Evolutionary conservation across 2,329 filamentous ascomycete species (phyloP), one percentile per base, ranked within the genome.

Genomic region (Xylaria sp.): DNA sequence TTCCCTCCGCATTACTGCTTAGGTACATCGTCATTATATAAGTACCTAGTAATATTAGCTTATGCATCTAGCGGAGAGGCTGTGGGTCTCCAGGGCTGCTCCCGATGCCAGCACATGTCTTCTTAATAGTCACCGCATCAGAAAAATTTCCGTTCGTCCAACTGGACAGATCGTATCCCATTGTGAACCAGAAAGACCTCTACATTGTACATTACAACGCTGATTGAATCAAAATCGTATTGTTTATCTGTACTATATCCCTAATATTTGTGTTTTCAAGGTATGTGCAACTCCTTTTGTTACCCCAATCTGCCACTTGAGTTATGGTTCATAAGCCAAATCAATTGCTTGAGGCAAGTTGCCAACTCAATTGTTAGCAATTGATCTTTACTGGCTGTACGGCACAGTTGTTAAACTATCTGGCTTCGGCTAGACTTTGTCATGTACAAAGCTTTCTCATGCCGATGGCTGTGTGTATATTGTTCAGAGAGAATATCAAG

Each of bases 141-240:
- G 32, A 63, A 70, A 71, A 71, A 67, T 48, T 65, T 67, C 45
- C 28, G 50, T 46, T 60, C 43, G 34, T 66, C 32, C n/a, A 61
- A 13, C 32, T 41, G 13, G 48, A 50, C 18, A 7, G 25, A 43
- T 41, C 32, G 39, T 41, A 62, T 62, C 36, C 32, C 56, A 50
- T 63, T 48, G 25, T 52, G 39, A 60, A 59, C 36, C 20, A 25
- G 53, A 55, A 15, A 56, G 48, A 15, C 34, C 66, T 18, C 53
- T 28, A 28, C 30, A 64, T 39, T 68, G 60, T 63, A 66, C 50
- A 70, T 63, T 61, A 45, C 60, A 57, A 30, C 43, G 23, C 43
- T 52, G 20, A 60, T 53, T 66, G 43, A 53, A 66, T 56, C 45
- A 52, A 50, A 32, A 30, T 7, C 46, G 39, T 43, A 12, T 46